Evolutionary conservation across 2,329 filamentous ascomycete species (phyloP), one percentile per base, ranked within the genome.

Genomic region (Volutella citrinella): DNA sequence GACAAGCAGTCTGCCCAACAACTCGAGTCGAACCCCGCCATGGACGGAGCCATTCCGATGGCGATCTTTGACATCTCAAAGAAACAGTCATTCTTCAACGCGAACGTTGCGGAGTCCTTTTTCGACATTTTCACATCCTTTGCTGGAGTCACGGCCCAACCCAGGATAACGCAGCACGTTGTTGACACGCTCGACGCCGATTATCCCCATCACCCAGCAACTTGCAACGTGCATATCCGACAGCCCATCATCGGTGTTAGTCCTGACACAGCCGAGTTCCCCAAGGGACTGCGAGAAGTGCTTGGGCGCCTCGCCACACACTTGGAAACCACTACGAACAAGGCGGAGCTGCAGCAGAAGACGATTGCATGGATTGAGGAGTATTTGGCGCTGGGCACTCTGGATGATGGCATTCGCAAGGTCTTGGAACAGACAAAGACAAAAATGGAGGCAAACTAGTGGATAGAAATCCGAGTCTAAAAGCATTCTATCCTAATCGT

Each of bases 41-140:
- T 96, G 44, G 87, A 85, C 40, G 93, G 93, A n/a, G 93, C 88
- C 12, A 95, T 98, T 48, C 90, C 93, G 3, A 76, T 89, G 36
- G 89, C 91, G 23, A 87, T 98, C 29, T 96, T 95, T 55, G 88
- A 95, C 53, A 80, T 87, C 15, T 83, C 89, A 6, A 80, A 81
- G 66, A 87, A 84, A 59, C 82, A 95, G 51, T 76, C 84, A 32
- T 80, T 85, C 46, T 80, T 82, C 57, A 77, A 76, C 40, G 63
- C 80, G 3, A 66, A 69, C 2, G 72, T 88, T 7, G 87, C 80
- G 4, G 80, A 84, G 51, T 66, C 75, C 15, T 95, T 96, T 63
- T 97, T 93, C 61, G 69, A 84, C 52, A 76, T 94, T 65, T 84
- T 95, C 45, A 70, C 78, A 4, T 67, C 72, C 6, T 96, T 95